Percentiles rank a stretch among this genome's conserved stretches.
These are phyloP conservation scores for Xylaria bambusicola DNA, from an alignment of 495 filamentous ascomycete genomes.

Conservation along the genomic window DNA sequence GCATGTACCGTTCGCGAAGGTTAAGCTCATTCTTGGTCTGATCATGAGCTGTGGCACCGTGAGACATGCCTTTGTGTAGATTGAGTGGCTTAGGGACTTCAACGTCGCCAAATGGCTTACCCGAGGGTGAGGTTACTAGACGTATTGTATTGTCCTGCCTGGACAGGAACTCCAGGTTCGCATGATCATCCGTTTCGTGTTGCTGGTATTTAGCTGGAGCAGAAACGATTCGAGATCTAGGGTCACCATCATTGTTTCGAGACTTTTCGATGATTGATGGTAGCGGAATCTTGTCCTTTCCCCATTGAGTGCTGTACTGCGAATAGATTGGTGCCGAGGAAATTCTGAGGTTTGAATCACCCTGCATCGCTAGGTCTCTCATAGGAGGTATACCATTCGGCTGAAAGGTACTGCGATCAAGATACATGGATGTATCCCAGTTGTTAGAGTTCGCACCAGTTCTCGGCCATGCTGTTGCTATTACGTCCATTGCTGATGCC, in stretches of 20 bases:
- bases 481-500: conserved; percentile 43
- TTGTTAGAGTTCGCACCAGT: conserved; percentile 2
- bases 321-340: conserved; percentile 59
- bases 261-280: conserved; percentile 56
- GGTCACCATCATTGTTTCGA: conserved; percentile 25
- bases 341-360: conserved; percentile 41
- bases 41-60: conserved; percentile 17
- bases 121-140: conserved; percentile 44
- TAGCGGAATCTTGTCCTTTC: conserved; percentile 41
- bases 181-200: conserved; percentile 27
- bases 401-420: conserved; percentile 6
- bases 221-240: conserved; percentile 35
- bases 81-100: conserved; percentile 39
- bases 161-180: conserved; percentile 37
- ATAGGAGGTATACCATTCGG: conserved; percentile 4
- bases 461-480: conserved; percentile 15
- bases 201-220: conserved; percentile 25
- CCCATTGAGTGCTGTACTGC: conserved; percentile 33
- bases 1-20: conserved; percentile 26
- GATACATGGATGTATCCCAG: neutral
- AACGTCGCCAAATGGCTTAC: conserved; percentile 13
- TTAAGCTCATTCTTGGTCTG: conserved; percentile 6
- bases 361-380: conserved; percentile 9
- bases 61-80: conserved; percentile 54
- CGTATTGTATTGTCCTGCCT: conserved; percentile 52